Percentiles rank a stretch among this genome's conserved stretches.
Conservation (phyloP, 2,329 filamentous ascomycete species). For the Metarhizium album region DNA sequence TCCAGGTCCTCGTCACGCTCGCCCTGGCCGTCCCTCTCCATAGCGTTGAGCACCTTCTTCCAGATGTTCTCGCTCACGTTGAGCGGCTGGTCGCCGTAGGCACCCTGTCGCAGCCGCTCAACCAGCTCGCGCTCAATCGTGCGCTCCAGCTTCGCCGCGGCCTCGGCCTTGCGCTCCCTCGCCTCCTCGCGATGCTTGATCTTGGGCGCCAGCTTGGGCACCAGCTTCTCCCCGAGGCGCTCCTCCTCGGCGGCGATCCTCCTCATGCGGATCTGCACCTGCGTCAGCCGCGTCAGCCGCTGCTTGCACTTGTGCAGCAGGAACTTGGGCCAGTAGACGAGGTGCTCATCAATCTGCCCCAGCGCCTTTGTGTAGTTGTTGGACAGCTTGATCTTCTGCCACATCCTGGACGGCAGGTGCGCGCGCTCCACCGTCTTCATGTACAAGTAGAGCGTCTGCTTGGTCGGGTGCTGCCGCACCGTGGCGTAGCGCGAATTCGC, state of each 20-base stretch:
- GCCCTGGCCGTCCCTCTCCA: conserved; percentile 81
- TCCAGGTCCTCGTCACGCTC: conserved; percentile 79
- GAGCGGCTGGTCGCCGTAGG: conserved; percentile 86
- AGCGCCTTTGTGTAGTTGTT: conserved; percentile 86
- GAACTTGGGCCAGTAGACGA: conserved; percentile 94
- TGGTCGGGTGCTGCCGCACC: conserved; percentile 70
- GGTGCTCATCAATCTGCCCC: conserved; percentile 70
- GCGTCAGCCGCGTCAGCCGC: conserved; percentile 79
- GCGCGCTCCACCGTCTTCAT: conserved; percentile 90
- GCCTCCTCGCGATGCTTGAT: conserved; percentile 66
- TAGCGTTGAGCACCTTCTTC: conserved; percentile 88
- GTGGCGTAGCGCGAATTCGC: conserved; percentile 92
- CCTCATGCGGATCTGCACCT: conserved; percentile 75
- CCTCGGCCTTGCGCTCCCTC: conserved; percentile 65
- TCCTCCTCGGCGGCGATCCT: conserved; percentile 82
- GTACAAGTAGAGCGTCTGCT: conserved; percentile 82
- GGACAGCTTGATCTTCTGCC: conserved; percentile 85
- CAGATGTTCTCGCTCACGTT: conserved; percentile 93
- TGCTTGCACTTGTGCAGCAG: conserved; percentile 94
- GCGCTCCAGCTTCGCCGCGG: conserved; percentile 85
- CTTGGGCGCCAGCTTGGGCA: conserved; percentile 87
- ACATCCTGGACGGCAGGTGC: conserved; percentile 82
- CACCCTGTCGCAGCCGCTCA: conserved; percentile 79
- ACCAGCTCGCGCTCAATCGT: conserved; percentile 94
- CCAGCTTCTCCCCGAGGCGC: conserved; percentile 75